Evolutionary conservation across 331 rosid species (phyloP), one percentile per base, ranked within the genome.

Genomic region (Cydonia oblonga): DNA sequence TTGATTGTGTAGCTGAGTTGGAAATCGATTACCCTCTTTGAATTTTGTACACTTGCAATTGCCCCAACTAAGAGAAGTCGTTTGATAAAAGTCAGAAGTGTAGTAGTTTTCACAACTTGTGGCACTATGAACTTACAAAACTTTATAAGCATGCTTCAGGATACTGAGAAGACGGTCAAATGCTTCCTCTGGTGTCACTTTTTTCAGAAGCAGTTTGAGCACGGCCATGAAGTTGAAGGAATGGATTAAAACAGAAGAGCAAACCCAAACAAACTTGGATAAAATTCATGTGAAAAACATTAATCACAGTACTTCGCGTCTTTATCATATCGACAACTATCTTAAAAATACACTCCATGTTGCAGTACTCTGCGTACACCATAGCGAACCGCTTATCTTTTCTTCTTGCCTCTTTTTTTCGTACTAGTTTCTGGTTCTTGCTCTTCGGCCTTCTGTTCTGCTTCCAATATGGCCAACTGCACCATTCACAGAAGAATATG

Each of bases 371-470:
- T 40, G 46, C 0, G 46, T 16, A 46, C 10, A 18, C 56, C 30
- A 0, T 18, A 0, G 20, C 5, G 3, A 60, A 60, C 35, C 11
- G 57, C 65, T 71, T 60, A 77, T 49, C 85, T 76, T 81, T 93
- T 89, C 88, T 86, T 92, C 87, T 89, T 93, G 81, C 97, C 96
- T 81, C 92, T 84, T 79, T 84, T 89, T 79, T 82, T 87, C 3
- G 81, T 78, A 83, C 96, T 89, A 46, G 89, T 80, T 73, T 91
- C 97, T 49, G 97, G 96, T 82, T 96, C 96, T 81, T 95, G 88
- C 81, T 91, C 97, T 57, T 88, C 98, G 24, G 91, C 97, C 85
- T 89, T 95, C 87, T 91, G 97, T 78, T 95, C 97, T 57, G 93
- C 85, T 83, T 95, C 98, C 72, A 95, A 79, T 24, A 91, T 72